Percentiles rank a stretch among this genome's conserved stretches.
These are phyloP conservation scores for Cercospora nicotianae DNA, from an alignment of 2,329 filamentous ascomycete genomes.

Conservation along the genomic window DNA sequence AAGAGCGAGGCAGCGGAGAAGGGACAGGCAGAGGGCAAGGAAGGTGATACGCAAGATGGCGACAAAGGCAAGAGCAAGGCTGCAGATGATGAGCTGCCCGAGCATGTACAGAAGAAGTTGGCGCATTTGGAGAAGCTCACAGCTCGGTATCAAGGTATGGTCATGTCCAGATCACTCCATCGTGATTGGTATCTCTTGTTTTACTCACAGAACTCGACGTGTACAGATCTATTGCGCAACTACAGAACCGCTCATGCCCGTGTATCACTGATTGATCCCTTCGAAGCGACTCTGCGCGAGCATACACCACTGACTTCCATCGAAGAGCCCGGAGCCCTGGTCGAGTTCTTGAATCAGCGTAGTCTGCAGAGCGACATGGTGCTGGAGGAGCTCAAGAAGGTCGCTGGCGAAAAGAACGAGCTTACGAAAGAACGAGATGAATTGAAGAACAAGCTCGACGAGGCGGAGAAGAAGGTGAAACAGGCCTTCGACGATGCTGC, in stretches of 20 bases:
- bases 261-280: conserved; percentile 84
- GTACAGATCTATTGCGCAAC: conserved; percentile 79
- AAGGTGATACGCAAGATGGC: conserved; percentile 28
- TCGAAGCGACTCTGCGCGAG: conserved; percentile 86
- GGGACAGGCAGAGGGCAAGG: conserved; percentile 34
- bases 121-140: conserved; percentile 89
- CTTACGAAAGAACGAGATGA: conserved; percentile 66
- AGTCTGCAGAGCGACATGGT: conserved; percentile 88
- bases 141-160: conserved; percentile 74
- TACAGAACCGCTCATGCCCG: conserved; percentile 89
- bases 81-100: conserved; percentile 60
- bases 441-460: conserved; percentile 73
- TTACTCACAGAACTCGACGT: conserved; percentile 32
- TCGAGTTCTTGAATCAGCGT: conserved; percentile 87
- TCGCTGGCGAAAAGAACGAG: conserved; percentile 56
- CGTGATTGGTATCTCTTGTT: conserved; percentile 33
- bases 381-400: conserved; percentile 85
- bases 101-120: conserved; percentile 73
- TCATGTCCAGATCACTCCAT: conserved; percentile 22
- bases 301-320: conserved; percentile 91
- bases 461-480: conserved; percentile 63
- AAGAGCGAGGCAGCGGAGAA: conserved; percentile 33
- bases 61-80: conserved; percentile 33
- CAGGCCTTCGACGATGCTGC: conserved; percentile 65
- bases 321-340: conserved; percentile 75